Evolutionary conservation across 768 basidiomycete genomes (phyloP).

Genomic region (Tylopilus cervinicoccineus): DNA sequence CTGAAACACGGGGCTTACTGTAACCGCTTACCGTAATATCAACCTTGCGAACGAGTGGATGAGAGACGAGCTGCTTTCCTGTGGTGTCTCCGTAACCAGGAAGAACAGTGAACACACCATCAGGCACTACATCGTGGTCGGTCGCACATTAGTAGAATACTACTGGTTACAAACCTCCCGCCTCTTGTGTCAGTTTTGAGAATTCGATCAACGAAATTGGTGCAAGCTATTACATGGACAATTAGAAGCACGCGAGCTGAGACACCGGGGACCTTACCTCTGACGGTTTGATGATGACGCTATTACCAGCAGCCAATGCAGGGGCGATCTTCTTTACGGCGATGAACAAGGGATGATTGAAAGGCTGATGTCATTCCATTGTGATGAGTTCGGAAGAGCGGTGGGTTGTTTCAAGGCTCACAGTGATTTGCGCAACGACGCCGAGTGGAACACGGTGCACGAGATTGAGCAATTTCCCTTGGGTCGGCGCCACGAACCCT

Average conservation of each 20-base stretch:
- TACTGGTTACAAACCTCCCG: constrained; percentile 50
- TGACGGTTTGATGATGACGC: constrained; percentile 79
- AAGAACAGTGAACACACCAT: constrained; percentile 67
- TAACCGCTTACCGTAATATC: constrained; percentile 66
- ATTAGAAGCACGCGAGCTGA: neutral
- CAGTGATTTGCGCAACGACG: constrained; percentile 87
- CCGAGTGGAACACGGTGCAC: constrained; percentile 78
- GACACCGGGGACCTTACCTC: constrained; percentile 42
- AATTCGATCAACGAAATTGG: constrained; percentile 81
- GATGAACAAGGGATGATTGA: constrained; percentile 88
- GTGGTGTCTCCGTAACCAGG: constrained; percentile 67
- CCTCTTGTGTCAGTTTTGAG: constrained; percentile 55
- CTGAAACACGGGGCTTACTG: neutral
- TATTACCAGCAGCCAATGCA: constrained; percentile 81
- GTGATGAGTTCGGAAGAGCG: neutral
- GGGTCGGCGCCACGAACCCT: constrained; percentile 68
- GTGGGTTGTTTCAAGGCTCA: constrained; percentile 28
- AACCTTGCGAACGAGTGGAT: constrained; percentile 71
- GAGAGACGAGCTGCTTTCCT: constrained; percentile 60
- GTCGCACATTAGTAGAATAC: neutral
- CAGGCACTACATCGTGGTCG: constrained; percentile 52
- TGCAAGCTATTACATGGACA: constrained; percentile 46
- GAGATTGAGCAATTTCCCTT: constrained; percentile 76
- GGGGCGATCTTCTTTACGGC: constrained; percentile 87
- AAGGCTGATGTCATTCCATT: constrained; percentile 49